These are phyloP conservation scores for Sutorius australiensis DNA, from an alignment of 768 basidiomycete species.

Conservation along the genomic window DNA sequence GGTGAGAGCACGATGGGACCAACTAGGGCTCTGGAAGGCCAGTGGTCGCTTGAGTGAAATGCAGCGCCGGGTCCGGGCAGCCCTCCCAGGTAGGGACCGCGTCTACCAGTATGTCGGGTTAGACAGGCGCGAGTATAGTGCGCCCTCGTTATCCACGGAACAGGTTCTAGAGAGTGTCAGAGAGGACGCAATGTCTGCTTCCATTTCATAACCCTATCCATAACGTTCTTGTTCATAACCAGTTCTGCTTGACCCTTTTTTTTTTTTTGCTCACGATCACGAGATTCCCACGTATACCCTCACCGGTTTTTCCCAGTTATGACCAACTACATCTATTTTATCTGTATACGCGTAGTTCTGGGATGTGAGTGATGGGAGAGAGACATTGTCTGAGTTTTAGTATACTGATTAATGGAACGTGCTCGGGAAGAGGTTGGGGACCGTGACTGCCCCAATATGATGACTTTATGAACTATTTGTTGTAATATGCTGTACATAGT, in stretches of 20 bases:
- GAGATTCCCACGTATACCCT: conserved; percentile 11
- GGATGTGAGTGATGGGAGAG: conserved; percentile 3
- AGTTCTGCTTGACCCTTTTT: background rate
- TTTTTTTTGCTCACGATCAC: conserved; percentile 1
- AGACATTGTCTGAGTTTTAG: conserved; percentile 9
- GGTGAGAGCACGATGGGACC: conserved; percentile 28
- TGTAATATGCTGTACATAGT: background rate
- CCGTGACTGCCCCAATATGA: conserved; percentile 6
- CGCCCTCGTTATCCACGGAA: background rate
- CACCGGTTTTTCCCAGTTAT: conserved; percentile 1
- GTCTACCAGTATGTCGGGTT: conserved; percentile 33
- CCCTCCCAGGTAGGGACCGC: conserved; percentile 24
- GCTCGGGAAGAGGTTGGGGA: conserved; percentile 1
- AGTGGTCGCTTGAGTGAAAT: conserved; percentile 26
- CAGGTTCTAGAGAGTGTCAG: background rate
- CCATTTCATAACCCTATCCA: conserved; percentile 10
- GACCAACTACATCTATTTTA: conserved; percentile 16
- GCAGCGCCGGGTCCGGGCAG: conserved; percentile 29
- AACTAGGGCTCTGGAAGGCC: conserved; percentile 24
- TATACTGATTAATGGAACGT: conserved; percentile 9
- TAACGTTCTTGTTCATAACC: conserved; percentile 17
- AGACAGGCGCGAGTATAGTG: conserved; percentile 1
- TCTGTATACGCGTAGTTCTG: conserved; percentile 10
- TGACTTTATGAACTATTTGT: background rate
- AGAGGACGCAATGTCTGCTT: background rate